Evolutionary conservation across 345 rosid species (phyloP).

Genomic region (Citrus reticulata): DNA sequence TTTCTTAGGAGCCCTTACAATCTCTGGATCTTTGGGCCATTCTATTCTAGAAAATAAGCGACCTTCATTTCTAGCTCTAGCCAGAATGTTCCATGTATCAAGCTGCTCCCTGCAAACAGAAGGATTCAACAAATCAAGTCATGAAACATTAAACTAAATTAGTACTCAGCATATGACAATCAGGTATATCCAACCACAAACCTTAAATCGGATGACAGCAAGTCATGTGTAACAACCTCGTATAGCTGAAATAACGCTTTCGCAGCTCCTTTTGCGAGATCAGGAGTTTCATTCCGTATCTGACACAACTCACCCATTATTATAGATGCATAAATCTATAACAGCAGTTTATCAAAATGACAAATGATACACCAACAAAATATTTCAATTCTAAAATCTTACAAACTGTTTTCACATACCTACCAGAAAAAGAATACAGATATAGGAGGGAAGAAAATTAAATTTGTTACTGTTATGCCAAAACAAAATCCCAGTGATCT

Average conservation of each 20-base stretch:
- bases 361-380: conserved; percentile 9
- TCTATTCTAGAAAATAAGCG: conserved; percentile 79
- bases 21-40: conserved; percentile 96
- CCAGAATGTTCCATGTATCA: conserved; percentile 93
- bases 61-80: conserved; percentile 78
- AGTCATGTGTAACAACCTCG: conserved; percentile 86
- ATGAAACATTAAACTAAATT: conserved; percentile 5
- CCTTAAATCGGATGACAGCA: conserved; percentile 85
- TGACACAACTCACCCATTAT: conserved; percentile 33
- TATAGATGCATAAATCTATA: neutral
- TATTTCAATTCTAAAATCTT: neutral
- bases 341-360: conserved; percentile 4
- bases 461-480: neutral
- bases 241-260: conserved; percentile 74
- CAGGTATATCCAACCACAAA: conserved; percentile 21
- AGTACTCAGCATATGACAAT: neutral
- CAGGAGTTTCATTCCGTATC: conserved; percentile 76
- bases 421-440: neutral
- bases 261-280: conserved; percentile 80
- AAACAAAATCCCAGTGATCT: neutral
- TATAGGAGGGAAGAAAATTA: neutral
- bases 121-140: conserved; percentile 3
- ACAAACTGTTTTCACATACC: neutral
- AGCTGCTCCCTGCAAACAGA: conserved; percentile 73
- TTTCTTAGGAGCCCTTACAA: conserved; percentile 41